A percentile compares a stretch with the other conserved stretches of the same genome.
Evolutionary conservation across 768 basidiomycete genomes (phyloP).

Genomic region (Flagelloscypha sp.): DNA sequence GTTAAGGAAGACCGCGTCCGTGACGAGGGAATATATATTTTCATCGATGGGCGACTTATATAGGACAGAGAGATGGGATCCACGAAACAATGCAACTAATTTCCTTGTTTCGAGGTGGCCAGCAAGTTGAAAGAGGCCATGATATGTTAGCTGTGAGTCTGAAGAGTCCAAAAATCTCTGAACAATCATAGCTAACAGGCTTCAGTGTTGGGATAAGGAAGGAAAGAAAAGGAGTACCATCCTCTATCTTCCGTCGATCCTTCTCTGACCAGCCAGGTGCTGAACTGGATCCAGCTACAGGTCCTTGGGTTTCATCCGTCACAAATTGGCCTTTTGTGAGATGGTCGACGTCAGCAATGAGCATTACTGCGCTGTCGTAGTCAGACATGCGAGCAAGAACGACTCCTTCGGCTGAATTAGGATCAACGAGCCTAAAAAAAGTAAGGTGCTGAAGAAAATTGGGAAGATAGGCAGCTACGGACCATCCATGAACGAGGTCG

Average conservation of each 20-base stretch:
- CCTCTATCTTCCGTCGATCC: constrained; percentile 55
- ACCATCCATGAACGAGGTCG: constrained; percentile 84
- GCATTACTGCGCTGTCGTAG: constrained; percentile 66
- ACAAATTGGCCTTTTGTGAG: constrained; percentile 57
- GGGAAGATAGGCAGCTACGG: no score
- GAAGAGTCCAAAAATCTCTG: constrained; percentile 63
- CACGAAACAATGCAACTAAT: constrained; percentile 84
- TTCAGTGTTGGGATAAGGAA: constrained; percentile 2
- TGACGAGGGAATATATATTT: constrained; percentile 72
- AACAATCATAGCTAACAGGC: constrained; percentile 49
- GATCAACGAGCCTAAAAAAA: no score
- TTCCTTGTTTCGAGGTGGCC: constrained; percentile 44
- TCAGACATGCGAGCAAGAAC: constrained; percentile 48
- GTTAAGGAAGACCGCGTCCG: constrained; percentile 71
- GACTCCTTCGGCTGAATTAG: constrained; percentile 47
- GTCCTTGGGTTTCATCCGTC: constrained; percentile 23
- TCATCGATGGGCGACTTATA: constrained; percentile 46
- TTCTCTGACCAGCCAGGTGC: constrained; percentile 35
- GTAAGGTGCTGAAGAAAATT: neutral
- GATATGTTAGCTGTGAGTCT: constrained; percentile 79
- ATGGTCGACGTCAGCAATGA: constrained; percentile 77
- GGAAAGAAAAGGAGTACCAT: constrained; percentile 37
- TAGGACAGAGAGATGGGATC: constrained; percentile 82
- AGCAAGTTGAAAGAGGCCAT: constrained; percentile 77
- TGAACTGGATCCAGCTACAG: constrained; percentile 16